Conservation (phyloP, 2,329 filamentous ascomycete genomes). For the Ceratocystis destructans region DNA sequence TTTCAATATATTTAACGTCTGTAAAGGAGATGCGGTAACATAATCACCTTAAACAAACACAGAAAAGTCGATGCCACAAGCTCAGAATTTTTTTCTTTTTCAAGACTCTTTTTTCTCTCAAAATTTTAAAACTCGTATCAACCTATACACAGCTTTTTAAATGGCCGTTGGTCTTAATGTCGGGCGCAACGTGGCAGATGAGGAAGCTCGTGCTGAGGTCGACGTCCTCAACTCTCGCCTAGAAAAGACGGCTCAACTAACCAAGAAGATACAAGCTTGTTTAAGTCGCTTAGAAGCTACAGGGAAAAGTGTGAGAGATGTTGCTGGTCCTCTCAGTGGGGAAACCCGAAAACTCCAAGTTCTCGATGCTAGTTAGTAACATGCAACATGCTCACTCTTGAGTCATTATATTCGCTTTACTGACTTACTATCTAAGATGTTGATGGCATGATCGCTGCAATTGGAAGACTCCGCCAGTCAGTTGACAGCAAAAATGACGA, state of each 20-base stretch:
- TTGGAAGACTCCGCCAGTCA: slow-evolving; percentile 79
- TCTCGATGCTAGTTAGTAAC: slow-evolving; percentile 58
- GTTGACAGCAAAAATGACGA: slow-evolving; percentile 84
- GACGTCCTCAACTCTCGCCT: slow-evolving; percentile 60
- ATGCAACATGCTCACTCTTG: background rate
- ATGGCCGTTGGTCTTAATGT: slow-evolving; percentile 16
- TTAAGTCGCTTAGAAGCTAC: slow-evolving; percentile 72
- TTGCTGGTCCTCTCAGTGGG: slow-evolving; percentile 80
- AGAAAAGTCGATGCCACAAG: background rate
- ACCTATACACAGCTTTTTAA: background rate
- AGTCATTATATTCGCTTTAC: background rate
- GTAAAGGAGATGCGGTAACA: background rate
- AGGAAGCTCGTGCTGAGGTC: slow-evolving; percentile 55
- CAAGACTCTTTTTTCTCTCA: background rate
- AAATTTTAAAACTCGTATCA: background rate
- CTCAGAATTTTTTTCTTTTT: background rate
- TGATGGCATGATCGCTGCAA: slow-evolving; percentile 70
- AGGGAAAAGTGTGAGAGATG: slow-evolving; percentile 80
- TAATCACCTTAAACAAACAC: background rate
- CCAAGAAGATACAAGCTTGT: slow-evolving; percentile 88
- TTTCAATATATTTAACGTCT: too few species aligned
- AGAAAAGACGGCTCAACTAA: slow-evolving; percentile 84
- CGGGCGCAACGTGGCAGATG: slow-evolving; percentile 42
- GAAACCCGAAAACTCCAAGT: slow-evolving; percentile 82
- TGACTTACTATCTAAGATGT: slow-evolving; percentile 45